Conservation (phyloP, 192 early-diverging fungal species). For the Diversispora epigaea region DNA sequence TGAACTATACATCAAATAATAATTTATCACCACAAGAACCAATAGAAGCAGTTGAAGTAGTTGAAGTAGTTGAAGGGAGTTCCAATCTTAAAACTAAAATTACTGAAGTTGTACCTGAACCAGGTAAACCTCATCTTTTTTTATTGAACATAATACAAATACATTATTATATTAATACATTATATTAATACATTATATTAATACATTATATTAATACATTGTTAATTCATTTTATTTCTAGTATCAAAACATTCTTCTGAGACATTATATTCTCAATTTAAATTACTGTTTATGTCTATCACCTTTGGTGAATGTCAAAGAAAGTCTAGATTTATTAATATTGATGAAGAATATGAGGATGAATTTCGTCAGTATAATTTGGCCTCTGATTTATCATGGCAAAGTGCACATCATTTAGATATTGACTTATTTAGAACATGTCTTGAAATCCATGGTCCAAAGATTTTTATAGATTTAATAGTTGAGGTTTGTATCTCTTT, state of each 20-base stretch:
- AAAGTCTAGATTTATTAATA: not conserved
- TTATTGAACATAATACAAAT: too few relatives aligned
- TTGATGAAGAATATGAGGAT: not conserved
- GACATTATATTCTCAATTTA: constrained; percentile 13
- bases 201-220: not conserved
- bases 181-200: too few relatives aligned
- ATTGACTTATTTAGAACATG: constrained; percentile 17
- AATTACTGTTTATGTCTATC: constrained; percentile 14
- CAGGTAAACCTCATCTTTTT: not conserved
- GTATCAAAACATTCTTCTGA: constrained; percentile 8
- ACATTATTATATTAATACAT: too few relatives aligned
- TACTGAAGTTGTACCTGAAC: not conserved
- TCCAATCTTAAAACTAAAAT: not conserved
- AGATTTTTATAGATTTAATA: constrained; percentile 21
- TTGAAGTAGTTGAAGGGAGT: too few relatives aligned
- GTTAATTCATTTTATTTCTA: not conserved
- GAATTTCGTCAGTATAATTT: not conserved
- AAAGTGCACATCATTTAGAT: constrained; percentile 25
- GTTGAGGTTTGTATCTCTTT: constrained; percentile 4
- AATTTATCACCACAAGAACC: not conserved
- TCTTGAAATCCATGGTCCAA: constrained; percentile 17
- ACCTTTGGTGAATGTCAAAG: constrained; percentile 5
- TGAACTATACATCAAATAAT: not conserved
- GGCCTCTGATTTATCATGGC: not conserved
- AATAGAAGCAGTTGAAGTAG: not conserved